Evolutionary conservation across 495 filamentous ascomycete genomes (phyloP), one percentile per base, ranked within the genome.

Genomic region (Tuber magnatum): DNA sequence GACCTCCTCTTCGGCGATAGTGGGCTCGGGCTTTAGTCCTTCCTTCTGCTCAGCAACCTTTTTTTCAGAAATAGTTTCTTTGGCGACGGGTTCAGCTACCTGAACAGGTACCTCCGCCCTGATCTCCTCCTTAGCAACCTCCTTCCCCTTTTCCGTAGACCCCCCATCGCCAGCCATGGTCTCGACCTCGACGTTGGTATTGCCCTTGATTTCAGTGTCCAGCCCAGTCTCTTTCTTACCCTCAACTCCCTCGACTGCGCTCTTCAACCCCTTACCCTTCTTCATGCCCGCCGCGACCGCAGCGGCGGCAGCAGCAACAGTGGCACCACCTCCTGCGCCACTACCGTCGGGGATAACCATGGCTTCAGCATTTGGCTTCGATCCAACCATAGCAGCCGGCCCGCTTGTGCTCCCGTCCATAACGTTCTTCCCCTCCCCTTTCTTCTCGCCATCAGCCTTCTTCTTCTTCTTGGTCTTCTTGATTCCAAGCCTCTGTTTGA

Each of bases 401-500:
- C 74, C 71, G 43, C 68, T 77, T 75, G 68, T 28, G 69, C 76
- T 69, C 78, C 82, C n/a, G 70, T 42, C 48, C 80, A 48, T 80
- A 76, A 73, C 71, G 42, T 71, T 72, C 39, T 77, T 79, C 42
- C 73, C 81, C 46, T 44, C 77, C 69, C 61, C 74, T 44, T 56
- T 75, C 44, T 73, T 89, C 81, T 84, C 51, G 51, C 51, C n/a
- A 28, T 61, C 51, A 14, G n/a, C 86, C 85, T 84, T 85, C 86
- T 81, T 81, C 80, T 81, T 81, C 74, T 82, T 82, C 70, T 81
- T 82, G 28, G 71, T 81, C 14, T 78, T 78, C 41, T 81, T 81
- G 79, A 88, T 85, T 68, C 82, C 91, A 73, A 97, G 86, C 75
- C 92, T 89, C 83, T 95, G 88, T 83, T 95, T 94, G 73, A 99